phyloP scores from a whole-genome alignment of 2,329 filamentous ascomycete genomes.

The Pestalotiopsis sp. region DNA sequence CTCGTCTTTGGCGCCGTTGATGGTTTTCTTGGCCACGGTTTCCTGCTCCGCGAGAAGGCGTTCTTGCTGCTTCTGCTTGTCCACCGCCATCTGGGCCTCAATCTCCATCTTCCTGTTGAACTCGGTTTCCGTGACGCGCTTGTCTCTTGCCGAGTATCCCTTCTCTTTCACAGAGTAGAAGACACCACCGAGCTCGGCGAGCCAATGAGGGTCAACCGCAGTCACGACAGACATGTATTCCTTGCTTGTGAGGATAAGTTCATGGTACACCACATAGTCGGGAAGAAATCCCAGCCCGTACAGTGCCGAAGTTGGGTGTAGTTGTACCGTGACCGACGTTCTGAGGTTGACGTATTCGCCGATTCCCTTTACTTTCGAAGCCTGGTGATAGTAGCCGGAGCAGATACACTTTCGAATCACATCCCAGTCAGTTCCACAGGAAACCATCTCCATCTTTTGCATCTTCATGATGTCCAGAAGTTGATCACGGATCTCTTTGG shows the following conservation, averaged over 20 bases:
- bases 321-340: conserved; percentile 89
- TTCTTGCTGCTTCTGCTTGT: conserved; percentile 71
- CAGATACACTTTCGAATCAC: conserved; percentile 95
- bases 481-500: conserved; percentile 93
- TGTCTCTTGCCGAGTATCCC: conserved; percentile 86
- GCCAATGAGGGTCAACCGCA: conserved; percentile 93
- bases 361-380: conserved; percentile 91
- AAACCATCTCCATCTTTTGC: conserved; percentile 85
- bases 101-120: conserved; percentile 94
- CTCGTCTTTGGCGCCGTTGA: background rate
- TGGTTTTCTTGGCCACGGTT: conserved; percentile 38
- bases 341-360: conserved; percentile 97
- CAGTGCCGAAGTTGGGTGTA: conserved; percentile 91
- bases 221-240: conserved; percentile 99
- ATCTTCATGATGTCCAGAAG: conserved; percentile 91
- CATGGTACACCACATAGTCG: conserved; percentile 97
- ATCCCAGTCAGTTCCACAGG: conserved; percentile 97
- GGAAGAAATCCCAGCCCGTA: conserved; percentile 93
- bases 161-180: conserved; percentile 99
- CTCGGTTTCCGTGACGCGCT: conserved; percentile 84
- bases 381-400: conserved; percentile 97
- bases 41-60: conserved; percentile 54
- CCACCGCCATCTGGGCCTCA: conserved; percentile 87
- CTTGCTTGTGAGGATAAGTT: conserved; percentile 93
- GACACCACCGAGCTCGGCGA: conserved; percentile 93